phyloP scores from a whole-genome alignment of 768 basidiomycete species.

The Auriscalpium orientale region DNA sequence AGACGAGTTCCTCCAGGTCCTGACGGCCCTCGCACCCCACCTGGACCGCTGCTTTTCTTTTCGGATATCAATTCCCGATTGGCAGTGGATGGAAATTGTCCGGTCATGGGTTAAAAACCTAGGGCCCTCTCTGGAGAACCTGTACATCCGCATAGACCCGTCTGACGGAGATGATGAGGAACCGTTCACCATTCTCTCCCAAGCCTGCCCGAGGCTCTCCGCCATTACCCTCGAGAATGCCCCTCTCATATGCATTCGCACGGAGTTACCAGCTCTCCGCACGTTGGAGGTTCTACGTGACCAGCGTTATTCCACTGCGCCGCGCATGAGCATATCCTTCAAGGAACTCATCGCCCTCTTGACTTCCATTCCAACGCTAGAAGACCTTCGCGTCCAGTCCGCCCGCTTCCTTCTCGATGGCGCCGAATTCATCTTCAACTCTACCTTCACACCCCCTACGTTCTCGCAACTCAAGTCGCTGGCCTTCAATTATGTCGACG shows the following conservation, averaged over 20 bases:
- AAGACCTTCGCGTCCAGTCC: conserved; percentile 20
- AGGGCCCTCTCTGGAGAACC: conserved; percentile 21
- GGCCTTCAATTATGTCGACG: conserved; percentile 20
- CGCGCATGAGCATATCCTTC: conserved; percentile 20
- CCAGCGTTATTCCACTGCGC: conserved; percentile 18
- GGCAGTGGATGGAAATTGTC: conserved; percentile 21
- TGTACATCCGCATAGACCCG: conserved; percentile 22
- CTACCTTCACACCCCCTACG: conserved; percentile 9
- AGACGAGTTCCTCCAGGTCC: conserved; percentile 17
- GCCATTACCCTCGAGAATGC: conserved; percentile 23
- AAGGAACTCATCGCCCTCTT: conserved; percentile 17
- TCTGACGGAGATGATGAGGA: conserved; percentile 18
- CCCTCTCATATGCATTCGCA: conserved; percentile 20
- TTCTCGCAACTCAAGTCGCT: conserved; percentile 18
- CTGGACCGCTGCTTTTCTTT: conserved; percentile 24
- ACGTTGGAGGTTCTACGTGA: conserved; percentile 21
- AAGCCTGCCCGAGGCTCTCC: conserved; percentile 20
- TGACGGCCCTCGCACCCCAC: conserved; percentile 21
- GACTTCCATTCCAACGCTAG: conserved; percentile 13
- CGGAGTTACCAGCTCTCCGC: conserved; percentile 19
- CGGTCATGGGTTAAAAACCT: conserved; percentile 16
- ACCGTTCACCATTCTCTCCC: conserved; percentile 18
- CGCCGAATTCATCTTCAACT: conserved; percentile 18
- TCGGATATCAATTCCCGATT: conserved; percentile 20
- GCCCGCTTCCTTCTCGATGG: conserved; percentile 20